Evolutionary conservation across 345 rosid genomes (phyloP).

Genomic region (Salix purpurea): DNA sequence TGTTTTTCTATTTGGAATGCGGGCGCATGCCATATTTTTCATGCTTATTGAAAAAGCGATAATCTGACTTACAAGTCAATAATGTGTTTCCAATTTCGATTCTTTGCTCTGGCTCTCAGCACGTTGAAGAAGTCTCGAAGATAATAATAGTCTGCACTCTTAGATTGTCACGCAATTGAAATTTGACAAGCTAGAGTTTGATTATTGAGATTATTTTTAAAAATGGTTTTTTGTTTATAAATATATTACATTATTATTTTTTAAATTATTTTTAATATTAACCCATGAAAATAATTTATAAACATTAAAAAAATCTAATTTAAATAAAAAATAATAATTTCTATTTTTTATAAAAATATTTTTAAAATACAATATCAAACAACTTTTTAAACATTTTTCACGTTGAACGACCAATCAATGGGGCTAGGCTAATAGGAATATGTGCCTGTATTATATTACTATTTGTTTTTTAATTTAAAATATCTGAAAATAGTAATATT

Average conservation of each 20-base stretch:
- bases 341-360: too few relatives aligned
- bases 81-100: not conserved
- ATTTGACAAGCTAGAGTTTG: not conserved
- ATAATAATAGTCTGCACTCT: not conserved
- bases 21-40: not conserved
- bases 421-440: not conserved
- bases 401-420: not conserved
- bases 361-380: too few relatives aligned
- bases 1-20: not conserved
- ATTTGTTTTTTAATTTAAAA: too few relatives aligned
- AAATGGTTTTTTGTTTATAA: too few relatives aligned
- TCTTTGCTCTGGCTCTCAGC: not conserved
- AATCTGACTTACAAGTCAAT: not conserved
- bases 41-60: not conserved
- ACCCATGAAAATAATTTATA: too few relatives aligned
- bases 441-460: too few relatives aligned
- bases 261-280: too few relatives aligned
- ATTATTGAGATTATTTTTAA: too few relatives aligned
- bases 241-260: too few relatives aligned
- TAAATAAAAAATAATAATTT: too few relatives aligned
- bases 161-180: not conserved
- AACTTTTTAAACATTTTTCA: not conserved
- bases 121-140: not conserved
- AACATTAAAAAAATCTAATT: too few relatives aligned
- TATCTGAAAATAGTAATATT: too few relatives aligned